Evolutionary conservation across 2,329 filamentous ascomycete species (phyloP).

Genomic region (Fusarium nematophilum): DNA sequence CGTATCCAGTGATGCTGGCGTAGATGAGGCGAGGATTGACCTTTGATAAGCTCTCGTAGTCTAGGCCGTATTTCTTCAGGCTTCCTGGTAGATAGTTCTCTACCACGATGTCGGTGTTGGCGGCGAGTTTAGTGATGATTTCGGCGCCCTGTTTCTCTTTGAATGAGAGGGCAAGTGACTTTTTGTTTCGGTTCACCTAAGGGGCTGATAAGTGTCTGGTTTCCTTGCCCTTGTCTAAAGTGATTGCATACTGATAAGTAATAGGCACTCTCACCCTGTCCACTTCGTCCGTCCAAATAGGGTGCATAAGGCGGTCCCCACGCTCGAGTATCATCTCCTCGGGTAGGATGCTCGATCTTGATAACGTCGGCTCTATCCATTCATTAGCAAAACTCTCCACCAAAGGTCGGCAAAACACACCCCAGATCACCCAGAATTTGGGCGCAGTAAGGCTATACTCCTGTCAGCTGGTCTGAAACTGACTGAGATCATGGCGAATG

Average conservation of each 20-base stretch:
- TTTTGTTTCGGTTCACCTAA: constrained; percentile 95
- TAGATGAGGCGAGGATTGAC: constrained; percentile 91
- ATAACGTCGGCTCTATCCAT: constrained; percentile 84
- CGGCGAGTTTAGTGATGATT: constrained; percentile 84
- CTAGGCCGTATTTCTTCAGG: constrained; percentile 92
- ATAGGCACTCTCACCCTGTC: constrained; percentile 91
- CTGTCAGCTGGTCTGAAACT: no score
- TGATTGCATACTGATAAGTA: constrained; percentile 76
- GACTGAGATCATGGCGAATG: no score
- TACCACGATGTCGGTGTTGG: constrained; percentile 88
- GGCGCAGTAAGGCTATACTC: constrained; percentile 85
- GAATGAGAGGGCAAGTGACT: constrained; percentile 90
- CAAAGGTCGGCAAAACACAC: constrained; percentile 61
- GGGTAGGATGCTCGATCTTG: constrained; percentile 91
- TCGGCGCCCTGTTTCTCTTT: constrained; percentile 84
- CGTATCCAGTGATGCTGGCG: constrained; percentile 94
- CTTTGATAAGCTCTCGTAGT: constrained; percentile 80
- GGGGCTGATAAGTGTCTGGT: no score
- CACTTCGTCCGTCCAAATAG: constrained; percentile 72
- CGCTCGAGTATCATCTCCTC: constrained; percentile 91
- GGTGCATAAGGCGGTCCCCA: constrained; percentile 95
- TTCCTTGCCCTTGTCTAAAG: not conserved
- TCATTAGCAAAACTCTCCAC: not conserved
- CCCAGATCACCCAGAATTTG: constrained; percentile 95
- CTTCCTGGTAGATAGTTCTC: constrained; percentile 95